These are phyloP conservation scores for Sclerotinia minor DNA, from an alignment of 2,329 filamentous ascomycete genomes.

Conservation along the genomic window DNA sequence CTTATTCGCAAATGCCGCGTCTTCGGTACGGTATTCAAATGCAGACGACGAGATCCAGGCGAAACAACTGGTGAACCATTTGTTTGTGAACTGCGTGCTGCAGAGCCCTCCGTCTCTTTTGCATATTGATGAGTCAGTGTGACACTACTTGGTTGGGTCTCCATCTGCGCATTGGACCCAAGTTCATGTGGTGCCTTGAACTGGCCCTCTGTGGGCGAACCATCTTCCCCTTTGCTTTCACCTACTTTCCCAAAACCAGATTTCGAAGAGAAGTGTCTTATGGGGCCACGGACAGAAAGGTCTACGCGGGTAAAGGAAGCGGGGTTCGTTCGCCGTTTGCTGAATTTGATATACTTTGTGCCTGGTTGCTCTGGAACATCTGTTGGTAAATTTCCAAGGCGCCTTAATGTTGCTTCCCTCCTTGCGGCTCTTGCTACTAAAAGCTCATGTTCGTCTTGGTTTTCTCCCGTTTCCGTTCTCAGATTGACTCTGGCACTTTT, in stretches of 20 bases:
- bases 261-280: constrained; percentile 3
- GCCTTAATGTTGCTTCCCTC: not conserved
- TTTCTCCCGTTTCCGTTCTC: not conserved
- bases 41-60: too few species aligned
- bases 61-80: not conserved
- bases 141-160: not conserved
- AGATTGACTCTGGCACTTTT: constrained; percentile 25
- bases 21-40: not conserved
- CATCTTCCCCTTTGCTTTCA: not conserved
- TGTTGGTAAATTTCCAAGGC: not conserved
- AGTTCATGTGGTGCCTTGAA: not conserved
- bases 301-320: not conserved
- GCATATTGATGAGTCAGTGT: not conserved
- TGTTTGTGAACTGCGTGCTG: not conserved
- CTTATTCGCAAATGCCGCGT: not conserved
- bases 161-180: not conserved
- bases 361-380: not conserved
- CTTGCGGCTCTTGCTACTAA: not conserved
- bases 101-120: not conserved
- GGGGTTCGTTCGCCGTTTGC: constrained; percentile 7
- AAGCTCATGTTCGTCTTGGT: not conserved
- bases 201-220: not conserved
- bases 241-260: not conserved
- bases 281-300: not conserved
- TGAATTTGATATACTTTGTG: constrained; percentile 4